A percentile compares a stretch with the other conserved stretches of the same genome.
Evolutionary conservation across 352 stramenopile species (phyloP).

Genomic region (Globisporangium carolinianum): DNA sequence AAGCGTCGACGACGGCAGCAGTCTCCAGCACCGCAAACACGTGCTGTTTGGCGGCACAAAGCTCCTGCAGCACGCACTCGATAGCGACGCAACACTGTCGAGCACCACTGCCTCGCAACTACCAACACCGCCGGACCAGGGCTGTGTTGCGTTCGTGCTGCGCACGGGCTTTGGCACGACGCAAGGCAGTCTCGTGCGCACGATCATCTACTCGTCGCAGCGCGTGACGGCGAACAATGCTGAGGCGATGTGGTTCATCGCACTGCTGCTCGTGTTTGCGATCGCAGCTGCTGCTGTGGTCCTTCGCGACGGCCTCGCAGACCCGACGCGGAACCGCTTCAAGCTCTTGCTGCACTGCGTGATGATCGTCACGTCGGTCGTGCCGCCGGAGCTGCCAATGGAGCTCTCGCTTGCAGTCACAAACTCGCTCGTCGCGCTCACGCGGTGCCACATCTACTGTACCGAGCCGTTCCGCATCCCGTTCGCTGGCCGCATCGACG

Average conservation of each 20-base stretch:
- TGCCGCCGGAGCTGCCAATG: conserved; percentile 94
- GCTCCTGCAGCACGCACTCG: conserved; percentile 25
- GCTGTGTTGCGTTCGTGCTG: conserved; percentile 87
- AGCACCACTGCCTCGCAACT: neutral
- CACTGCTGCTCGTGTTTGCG: conserved; percentile 89
- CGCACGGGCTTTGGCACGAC: conserved; percentile 91
- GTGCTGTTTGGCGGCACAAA: conserved; percentile 77
- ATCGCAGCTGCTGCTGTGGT: conserved; percentile 81
- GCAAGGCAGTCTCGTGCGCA: conserved; percentile 92
- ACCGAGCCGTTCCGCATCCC: conserved; percentile 94
- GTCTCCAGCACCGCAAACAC: conserved; percentile 43
- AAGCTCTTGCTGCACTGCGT: conserved; percentile 92
- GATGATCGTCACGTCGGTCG: conserved; percentile 94
- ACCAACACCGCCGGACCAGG: conserved; percentile 62
- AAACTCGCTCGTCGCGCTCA: conserved; percentile 85
- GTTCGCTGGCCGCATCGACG: conserved; percentile 85
- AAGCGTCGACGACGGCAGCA: conserved; percentile 23
- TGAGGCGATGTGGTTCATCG: conserved; percentile 93
- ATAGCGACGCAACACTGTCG: conserved; percentile 7
- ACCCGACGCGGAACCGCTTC: conserved; percentile 69
- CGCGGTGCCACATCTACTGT: conserved; percentile 88
- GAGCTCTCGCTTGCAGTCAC: conserved; percentile 93
- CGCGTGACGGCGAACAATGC: conserved; percentile 83
- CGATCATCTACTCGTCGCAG: conserved; percentile 92
- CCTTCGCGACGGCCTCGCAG: conserved; percentile 40